Evolutionary conservation across 1,139 yeast species (phyloP).

Genomic region (Spathaspora sp.): DNA sequence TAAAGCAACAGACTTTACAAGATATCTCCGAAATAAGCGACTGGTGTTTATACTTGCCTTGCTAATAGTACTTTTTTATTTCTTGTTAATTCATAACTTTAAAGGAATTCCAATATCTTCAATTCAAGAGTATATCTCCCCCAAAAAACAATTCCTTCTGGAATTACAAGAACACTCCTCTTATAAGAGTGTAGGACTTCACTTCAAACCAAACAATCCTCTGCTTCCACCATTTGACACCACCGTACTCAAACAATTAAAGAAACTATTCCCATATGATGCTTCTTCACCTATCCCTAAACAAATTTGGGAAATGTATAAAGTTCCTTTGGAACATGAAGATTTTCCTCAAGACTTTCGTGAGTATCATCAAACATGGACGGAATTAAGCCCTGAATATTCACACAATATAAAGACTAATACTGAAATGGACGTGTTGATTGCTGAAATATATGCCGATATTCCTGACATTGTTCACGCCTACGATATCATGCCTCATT

Average conservation of each 20-base stretch:
- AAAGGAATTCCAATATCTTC: no score
- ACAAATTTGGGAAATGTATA: background rate
- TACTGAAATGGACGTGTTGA: background rate
- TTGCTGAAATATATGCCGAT: background rate
- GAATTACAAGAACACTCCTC: background rate
- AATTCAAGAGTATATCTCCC: conserved; percentile 13
- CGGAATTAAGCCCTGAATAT: background rate
- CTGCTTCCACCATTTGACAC: background rate
- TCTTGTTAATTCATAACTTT: no score
- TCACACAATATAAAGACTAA: background rate
- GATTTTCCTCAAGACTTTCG: background rate
- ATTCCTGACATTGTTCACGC: background rate
- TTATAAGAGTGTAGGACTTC: background rate
- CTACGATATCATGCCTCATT: background rate
- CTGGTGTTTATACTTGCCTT: no score
- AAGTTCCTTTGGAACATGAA: background rate
- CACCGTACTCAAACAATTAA: background rate
- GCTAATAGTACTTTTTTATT: no score
- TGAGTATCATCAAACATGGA: background rate
- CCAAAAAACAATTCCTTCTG: background rate
- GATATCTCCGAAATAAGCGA: no score
- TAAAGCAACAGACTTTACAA: no score
- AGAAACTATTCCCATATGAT: background rate
- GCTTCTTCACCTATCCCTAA: background rate
- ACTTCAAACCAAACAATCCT: background rate